phyloP scores from a whole-genome alignment of 1,139 yeast genomes.

The Ogataea hybrid region DNA sequence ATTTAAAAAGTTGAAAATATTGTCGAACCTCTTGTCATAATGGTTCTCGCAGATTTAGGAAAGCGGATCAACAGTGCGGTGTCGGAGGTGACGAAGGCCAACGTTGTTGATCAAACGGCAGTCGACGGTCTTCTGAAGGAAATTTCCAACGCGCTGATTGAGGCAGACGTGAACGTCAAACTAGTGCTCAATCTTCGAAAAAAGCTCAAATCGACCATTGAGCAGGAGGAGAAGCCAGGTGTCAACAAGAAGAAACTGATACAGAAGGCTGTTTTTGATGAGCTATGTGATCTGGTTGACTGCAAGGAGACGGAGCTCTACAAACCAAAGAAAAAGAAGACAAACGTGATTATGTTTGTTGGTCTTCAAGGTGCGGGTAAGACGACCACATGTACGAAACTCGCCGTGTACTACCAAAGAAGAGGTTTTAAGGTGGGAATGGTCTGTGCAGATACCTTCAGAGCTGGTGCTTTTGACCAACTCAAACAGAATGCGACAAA shows the following conservation, averaged over 20 bases:
- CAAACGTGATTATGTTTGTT: constrained; percentile 89
- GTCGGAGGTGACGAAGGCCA: constrained; percentile 62
- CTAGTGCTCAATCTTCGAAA: constrained; percentile 77
- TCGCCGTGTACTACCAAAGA: constrained; percentile 91
- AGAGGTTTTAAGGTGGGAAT: constrained; percentile 93
- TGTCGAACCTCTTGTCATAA: constrained; percentile 28
- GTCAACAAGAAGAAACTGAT: constrained; percentile 71
- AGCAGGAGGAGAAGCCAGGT: constrained; percentile 50
- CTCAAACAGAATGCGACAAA: constrained; percentile 95
- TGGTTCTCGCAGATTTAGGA: constrained; percentile 97
- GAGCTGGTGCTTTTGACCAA: constrained; percentile 99
- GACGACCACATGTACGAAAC: constrained; percentile 94
- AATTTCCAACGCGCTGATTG: constrained; percentile 84
- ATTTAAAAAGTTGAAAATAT: constrained; percentile 5
- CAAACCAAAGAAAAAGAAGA: constrained; percentile 78
- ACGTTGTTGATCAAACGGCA: constrained; percentile 57
- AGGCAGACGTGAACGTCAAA: constrained; percentile 87
- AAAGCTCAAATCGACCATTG: constrained; percentile 61
- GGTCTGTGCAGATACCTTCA: constrained; percentile 98
- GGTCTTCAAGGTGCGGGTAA: constrained; percentile 99
- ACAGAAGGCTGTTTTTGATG: constrained; percentile 93
- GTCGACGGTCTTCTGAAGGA: constrained; percentile 77
- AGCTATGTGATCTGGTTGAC: constrained; percentile 82
- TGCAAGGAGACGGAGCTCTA: constrained; percentile 58
- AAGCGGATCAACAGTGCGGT: constrained; percentile 78